Conservation (phyloP, 2,329 filamentous ascomycete species). For the Amauroascus verrucosus region DNA sequence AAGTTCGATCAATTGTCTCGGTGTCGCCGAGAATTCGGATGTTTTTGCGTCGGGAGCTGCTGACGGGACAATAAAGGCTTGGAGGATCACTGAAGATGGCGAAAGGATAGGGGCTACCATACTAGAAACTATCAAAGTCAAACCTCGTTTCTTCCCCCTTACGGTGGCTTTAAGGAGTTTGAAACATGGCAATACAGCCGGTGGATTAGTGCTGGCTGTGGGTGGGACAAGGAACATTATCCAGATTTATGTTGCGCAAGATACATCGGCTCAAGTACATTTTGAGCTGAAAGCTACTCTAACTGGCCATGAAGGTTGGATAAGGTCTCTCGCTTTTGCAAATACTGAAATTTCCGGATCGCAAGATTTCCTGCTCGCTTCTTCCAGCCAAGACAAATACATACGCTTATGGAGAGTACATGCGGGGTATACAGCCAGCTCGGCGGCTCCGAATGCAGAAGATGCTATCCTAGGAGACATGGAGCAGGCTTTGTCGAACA, state of each 20-base stretch:
- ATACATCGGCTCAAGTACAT: conserved; percentile 29
- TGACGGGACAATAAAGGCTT: conserved; percentile 54
- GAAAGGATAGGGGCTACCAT: conserved; percentile 37
- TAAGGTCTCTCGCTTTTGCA: conserved; percentile 72
- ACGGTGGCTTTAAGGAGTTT: conserved; percentile 59
- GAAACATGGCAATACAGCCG: conserved; percentile 33
- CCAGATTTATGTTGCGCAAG: conserved; percentile 61
- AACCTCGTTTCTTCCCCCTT: conserved; percentile 72
- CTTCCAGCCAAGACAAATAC: conserved; percentile 95
- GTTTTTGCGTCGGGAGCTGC: conserved; percentile 52
- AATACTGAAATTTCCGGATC: conserved; percentile 27
- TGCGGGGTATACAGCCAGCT: conserved; percentile 54
- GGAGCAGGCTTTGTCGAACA: conserved; percentile 74
- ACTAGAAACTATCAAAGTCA: conserved; percentile 60
- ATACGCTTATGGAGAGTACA: conserved; percentile 86
- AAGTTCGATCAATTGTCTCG: conserved; percentile 60
- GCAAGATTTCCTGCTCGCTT: conserved; percentile 71
- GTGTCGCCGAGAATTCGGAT: conserved; percentile 36
- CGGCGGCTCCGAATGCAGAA: conserved; percentile 31
- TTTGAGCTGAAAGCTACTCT: conserved; percentile 69
- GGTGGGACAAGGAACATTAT: conserved; percentile 75
- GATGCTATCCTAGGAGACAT: conserved; percentile 30
- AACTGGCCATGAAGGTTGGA: conserved; percentile 87
- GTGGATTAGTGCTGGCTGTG: conserved; percentile 58
- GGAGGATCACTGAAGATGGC: conserved; percentile 47